phyloP scores from a whole-genome alignment of 768 basidiomycete species.

The Lactarius hengduanensis region DNA sequence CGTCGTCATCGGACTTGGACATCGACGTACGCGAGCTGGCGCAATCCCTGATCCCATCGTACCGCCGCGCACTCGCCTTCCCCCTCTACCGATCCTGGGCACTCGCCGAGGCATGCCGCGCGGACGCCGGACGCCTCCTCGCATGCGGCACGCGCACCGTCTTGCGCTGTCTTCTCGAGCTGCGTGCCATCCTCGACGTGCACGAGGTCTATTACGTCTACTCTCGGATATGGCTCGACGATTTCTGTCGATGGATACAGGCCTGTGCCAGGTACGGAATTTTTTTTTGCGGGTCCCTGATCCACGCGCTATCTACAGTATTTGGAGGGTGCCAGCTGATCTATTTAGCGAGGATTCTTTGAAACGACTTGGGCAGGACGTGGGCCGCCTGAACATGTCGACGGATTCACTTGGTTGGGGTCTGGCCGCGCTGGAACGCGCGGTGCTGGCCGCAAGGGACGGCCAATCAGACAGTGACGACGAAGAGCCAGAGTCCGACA shows the following conservation, averaged over 20 bases:
- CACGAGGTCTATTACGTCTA: slow-evolving; percentile 90
- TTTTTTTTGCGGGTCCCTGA: not conserved
- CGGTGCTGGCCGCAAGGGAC: slow-evolving; percentile 42
- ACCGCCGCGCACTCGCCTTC: slow-evolving; percentile 72
- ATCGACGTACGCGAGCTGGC: slow-evolving; percentile 48
- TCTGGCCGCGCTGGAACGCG: slow-evolving; percentile 63
- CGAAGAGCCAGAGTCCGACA: slow-evolving; percentile 16
- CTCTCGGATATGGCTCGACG: slow-evolving; percentile 83
- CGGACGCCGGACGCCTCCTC: slow-evolving; percentile 61
- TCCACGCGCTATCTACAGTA: not conserved
- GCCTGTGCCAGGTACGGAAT: slow-evolving; percentile 58
- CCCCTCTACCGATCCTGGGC: slow-evolving; percentile 79
- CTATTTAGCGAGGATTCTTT: slow-evolving; percentile 55
- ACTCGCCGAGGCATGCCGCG: slow-evolving; percentile 64
- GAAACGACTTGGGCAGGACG: slow-evolving; percentile 42
- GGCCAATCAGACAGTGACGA: slow-evolving; percentile 69
- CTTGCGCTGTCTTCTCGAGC: slow-evolving; percentile 64
- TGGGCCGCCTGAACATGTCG: slow-evolving; percentile 44
- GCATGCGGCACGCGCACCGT: slow-evolving; percentile 59
- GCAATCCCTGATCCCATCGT: slow-evolving; percentile 56
- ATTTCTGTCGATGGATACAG: slow-evolving; percentile 81
- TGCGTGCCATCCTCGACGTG: slow-evolving; percentile 72
- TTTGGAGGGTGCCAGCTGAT: not conserved
- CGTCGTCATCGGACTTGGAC: not conserved
- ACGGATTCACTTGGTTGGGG: slow-evolving; percentile 69